phyloP scores from a whole-genome alignment of 1,284 basidiomycete species.

The Dichomitus squalens region DNA sequence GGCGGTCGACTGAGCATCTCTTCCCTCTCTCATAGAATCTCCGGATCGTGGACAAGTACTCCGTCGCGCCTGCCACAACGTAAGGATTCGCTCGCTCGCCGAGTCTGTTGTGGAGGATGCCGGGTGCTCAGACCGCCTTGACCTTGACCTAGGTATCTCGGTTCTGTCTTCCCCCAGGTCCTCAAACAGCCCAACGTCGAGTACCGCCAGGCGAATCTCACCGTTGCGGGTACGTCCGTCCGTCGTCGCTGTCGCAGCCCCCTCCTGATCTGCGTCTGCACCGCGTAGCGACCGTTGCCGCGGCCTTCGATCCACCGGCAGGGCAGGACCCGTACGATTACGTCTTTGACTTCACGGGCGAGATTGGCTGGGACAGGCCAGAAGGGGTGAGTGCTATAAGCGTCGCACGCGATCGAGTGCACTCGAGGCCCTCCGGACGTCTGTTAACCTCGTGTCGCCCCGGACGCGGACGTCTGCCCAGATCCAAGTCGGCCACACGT shows the following conservation, averaged over 20 bases:
- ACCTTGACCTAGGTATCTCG: slow-evolving; percentile 67
- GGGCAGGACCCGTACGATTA: slow-evolving; percentile 68
- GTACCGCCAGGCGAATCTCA: slow-evolving; percentile 84
- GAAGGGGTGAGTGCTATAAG: slow-evolving; percentile 58
- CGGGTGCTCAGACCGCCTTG: slow-evolving; percentile 9
- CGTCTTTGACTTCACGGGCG: slow-evolving; percentile 84
- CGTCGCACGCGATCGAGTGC: background rate
- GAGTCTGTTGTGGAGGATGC: background rate
- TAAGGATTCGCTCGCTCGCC: slow-evolving; percentile 41
- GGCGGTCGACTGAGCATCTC: background rate
- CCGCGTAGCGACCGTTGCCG: slow-evolving; percentile 58
- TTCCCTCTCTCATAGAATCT: slow-evolving; percentile 50
- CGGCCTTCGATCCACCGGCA: slow-evolving; percentile 69
- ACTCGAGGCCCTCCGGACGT: slow-evolving; percentile 5
- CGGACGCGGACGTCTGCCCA: slow-evolving; percentile 29
- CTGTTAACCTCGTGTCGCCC: background rate
- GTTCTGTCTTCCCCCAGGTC: slow-evolving; percentile 72
- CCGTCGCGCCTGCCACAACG: slow-evolving; percentile 85
- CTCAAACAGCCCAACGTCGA: slow-evolving; percentile 71
- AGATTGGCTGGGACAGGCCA: slow-evolving; percentile 76
- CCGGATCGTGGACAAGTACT: slow-evolving; percentile 86
- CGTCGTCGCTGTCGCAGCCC: slow-evolving; percentile 3
- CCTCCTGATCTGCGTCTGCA: background rate
- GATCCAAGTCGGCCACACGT: slow-evolving; percentile 82
- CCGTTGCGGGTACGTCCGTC: slow-evolving; percentile 56